A percentile compares a stretch with the other conserved stretches of the same genome.
Evolutionary conservation across 768 basidiomycete species (phyloP).

Genomic region (Collybia sordida): DNA sequence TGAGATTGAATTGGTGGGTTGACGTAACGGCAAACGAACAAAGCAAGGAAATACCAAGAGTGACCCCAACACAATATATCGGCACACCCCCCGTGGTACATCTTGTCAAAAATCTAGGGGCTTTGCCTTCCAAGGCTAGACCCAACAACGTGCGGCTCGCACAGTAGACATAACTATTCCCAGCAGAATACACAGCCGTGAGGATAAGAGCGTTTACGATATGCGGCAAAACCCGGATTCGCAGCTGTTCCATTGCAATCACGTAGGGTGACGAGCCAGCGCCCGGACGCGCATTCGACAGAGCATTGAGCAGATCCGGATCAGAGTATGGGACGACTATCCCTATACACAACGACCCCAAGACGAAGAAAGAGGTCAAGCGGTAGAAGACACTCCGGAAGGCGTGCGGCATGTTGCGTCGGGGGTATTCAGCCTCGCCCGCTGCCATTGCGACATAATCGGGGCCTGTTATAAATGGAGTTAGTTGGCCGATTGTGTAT

Average conservation of each 20-base stretch:
- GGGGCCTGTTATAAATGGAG: slow-evolving; percentile 29
- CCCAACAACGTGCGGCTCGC: slow-evolving; percentile 53
- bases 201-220: slow-evolving; percentile 75
- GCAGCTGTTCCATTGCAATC: slow-evolving; percentile 71
- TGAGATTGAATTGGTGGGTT: background rate
- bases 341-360: slow-evolving; percentile 71
- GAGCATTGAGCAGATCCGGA: slow-evolving; percentile 46
- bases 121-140: slow-evolving; percentile 60
- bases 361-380: slow-evolving; percentile 74
- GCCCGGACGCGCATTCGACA: slow-evolving; percentile 56
- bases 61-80: slow-evolving; percentile 47
- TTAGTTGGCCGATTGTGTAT: background rate
- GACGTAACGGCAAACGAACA: slow-evolving; percentile 21
- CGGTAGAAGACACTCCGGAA: slow-evolving; percentile 80
- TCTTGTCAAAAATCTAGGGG: slow-evolving; percentile 49
- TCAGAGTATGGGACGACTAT: slow-evolving; percentile 80
- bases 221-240: slow-evolving; percentile 64
- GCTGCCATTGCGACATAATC: slow-evolving; percentile 61
- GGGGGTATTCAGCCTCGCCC: slow-evolving; percentile 70
- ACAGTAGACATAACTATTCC: slow-evolving; percentile 68
- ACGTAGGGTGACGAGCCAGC: slow-evolving; percentile 80
- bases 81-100: slow-evolving; percentile 61
- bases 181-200: slow-evolving; percentile 69
- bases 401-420: slow-evolving; percentile 68
- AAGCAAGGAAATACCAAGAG: slow-evolving; percentile 36